Evolutionary conservation across 805 yeast species (phyloP), one percentile per base, ranked within the genome.

Genomic region (Dipodascus albidus): DNA sequence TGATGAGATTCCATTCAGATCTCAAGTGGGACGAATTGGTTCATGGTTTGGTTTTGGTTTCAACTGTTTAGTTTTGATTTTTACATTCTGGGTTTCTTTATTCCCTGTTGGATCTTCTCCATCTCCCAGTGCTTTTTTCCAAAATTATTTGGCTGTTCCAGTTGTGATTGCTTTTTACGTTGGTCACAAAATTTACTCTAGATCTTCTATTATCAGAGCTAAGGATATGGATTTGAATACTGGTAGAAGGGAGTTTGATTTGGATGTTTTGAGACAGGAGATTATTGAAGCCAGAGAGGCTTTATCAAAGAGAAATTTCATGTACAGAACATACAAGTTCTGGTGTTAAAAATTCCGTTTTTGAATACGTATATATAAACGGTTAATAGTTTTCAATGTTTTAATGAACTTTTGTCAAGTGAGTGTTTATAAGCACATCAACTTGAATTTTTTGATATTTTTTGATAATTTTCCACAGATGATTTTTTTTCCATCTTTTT

Each of bases 31-130:
- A 60, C 67, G 81, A 27, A 70, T 65, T 59, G 95, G 95, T 50
- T 82, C 95, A 0, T 66, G 64, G 56, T 77, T 77, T 64, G 95
- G 93, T 53, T 62, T 78, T 17, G 54, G 68, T 23, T 69, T 88
- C 63, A 81, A 81, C 65, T 38, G 76, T 31, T 66, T 83, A 53
- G 81, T 87, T 57, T 72, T 88, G 56, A 70, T 78, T 54, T 86
- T 88, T 27, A 90, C 85, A 69, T 85, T 87, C 74, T 87, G 91
- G 87, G 74, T 83, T 55, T 89, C 93, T 3, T 70, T 85, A 47
- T 86, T 74, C 74, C 95, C 95, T 53, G 63, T 80, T 69, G 81
- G 74, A 15, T 66, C n/a, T 49, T 50, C 56, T 20, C 69, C 71
- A 20, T 55, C 62, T 52, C 67, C 71, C 11, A 47, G 57, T 23